Percentiles rank a stretch among this genome's conserved stretches.
These are phyloP conservation scores for Globisporangium ultimum DNA, from an alignment of 352 stramenopile genomes.

Conservation along the genomic window DNA sequence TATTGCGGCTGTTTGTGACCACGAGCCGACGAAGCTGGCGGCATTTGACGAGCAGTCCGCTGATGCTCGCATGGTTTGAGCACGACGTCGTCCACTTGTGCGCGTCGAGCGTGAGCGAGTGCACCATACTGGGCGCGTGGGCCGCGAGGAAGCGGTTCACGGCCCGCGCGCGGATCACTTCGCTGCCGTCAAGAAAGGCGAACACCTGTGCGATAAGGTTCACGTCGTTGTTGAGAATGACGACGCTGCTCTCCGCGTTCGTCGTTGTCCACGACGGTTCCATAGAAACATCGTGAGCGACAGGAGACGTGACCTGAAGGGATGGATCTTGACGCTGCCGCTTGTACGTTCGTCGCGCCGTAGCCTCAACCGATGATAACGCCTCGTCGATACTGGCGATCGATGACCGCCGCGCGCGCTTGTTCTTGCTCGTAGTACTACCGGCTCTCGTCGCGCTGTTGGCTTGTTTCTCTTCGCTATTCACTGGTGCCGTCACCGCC, in stretches of 20 bases:
- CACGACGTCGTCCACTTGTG: not conserved
- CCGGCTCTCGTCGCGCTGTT: not conserved
- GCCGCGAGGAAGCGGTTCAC: constrained; percentile 53
- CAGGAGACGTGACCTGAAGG: no score
- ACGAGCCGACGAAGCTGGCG: constrained; percentile 35
- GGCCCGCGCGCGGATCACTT: constrained; percentile 34
- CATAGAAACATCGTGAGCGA: not conserved
- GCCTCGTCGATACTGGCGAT: no score
- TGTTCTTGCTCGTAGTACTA: not conserved
- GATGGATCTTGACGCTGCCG: no score
- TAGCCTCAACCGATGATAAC: no score
- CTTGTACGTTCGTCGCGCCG: no score
- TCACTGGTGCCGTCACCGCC: not conserved
- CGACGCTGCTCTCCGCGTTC: not conserved
- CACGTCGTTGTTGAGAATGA: constrained; percentile 51
- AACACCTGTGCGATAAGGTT: constrained; percentile 58
- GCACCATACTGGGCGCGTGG: constrained; percentile 42
- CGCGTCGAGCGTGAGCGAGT: constrained; percentile 41
- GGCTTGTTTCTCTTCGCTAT: no score
- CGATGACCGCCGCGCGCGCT: no score
- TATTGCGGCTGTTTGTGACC: constrained; percentile 36
- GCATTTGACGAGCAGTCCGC: constrained; percentile 33
- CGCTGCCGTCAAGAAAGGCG: constrained; percentile 46
- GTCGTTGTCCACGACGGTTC: not conserved
- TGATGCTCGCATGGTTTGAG: constrained; percentile 14